Evolutionary conservation across 2,329 filamentous ascomycete genomes (phyloP).

Genomic region (Diaporthe citri): DNA sequence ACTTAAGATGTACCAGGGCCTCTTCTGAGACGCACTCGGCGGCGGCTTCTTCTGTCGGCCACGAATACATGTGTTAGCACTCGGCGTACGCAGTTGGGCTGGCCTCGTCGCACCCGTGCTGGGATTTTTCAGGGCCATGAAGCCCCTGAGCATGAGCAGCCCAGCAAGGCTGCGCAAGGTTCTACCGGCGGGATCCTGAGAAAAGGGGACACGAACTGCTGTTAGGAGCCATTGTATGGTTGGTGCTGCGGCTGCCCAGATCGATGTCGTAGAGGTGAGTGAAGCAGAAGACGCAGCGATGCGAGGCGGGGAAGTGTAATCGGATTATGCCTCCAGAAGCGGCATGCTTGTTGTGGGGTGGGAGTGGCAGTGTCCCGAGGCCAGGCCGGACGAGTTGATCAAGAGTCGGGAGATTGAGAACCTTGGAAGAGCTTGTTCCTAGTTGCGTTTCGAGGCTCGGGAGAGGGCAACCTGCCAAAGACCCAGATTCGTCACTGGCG

Average conservation of each 20-base stretch:
- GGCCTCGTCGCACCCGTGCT: conserved; percentile 28
- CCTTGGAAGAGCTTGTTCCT: conserved; percentile 27
- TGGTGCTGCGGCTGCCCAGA: conserved; percentile 23
- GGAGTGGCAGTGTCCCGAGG: conserved; percentile 27
- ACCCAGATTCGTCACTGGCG: conserved; percentile 28
- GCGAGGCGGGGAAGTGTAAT: neutral
- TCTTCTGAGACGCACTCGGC: conserved; percentile 89
- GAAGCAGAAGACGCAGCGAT: neutral
- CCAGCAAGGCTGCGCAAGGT: neutral
- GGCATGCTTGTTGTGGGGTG: conserved; percentile 21
- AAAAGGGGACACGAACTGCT: conserved; percentile 37
- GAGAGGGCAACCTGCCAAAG: conserved; percentile 33
- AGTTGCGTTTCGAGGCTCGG: conserved; percentile 22
- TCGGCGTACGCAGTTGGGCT: neutral
- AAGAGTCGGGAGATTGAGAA: conserved; percentile 24
- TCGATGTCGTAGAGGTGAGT: neutral
- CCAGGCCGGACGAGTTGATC: conserved; percentile 18
- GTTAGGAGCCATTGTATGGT: conserved; percentile 38
- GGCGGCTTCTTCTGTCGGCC: conserved; percentile 62
- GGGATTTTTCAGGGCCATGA: no score
- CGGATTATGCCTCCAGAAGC: conserved; percentile 23
- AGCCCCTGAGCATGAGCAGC: neutral
- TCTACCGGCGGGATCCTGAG: neutral
- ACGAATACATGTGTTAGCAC: conserved; percentile 25
- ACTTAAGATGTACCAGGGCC: conserved; percentile 88